Evolutionary conservation across 495 filamentous ascomycete species (phyloP).

Genomic region (Talaromyces proteolyticus): DNA sequence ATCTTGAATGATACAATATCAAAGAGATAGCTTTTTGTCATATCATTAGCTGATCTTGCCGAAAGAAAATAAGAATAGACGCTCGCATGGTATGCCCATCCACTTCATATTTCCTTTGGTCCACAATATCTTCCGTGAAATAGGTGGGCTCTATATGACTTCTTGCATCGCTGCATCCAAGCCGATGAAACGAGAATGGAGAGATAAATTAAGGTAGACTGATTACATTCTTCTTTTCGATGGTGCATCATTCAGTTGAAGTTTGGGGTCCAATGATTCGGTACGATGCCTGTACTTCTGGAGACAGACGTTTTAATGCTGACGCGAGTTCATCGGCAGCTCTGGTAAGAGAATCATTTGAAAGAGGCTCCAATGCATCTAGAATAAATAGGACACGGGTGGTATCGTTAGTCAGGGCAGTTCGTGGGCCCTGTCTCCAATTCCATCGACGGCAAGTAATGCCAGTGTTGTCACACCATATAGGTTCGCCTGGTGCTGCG

Average conservation of each 20-base stretch:
- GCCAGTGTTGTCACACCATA: slow-evolving; percentile 25
- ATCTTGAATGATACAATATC: too few relatives aligned
- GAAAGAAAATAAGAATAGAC: too few relatives aligned
- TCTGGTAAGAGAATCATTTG: slow-evolving; percentile 2
- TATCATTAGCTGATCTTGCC: too few relatives aligned
- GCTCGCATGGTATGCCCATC: too few relatives aligned
- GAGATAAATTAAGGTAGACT: background rate
- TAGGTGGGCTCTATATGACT: too few relatives aligned
- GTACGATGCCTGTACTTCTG: slow-evolving; percentile 5
- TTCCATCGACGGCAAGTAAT: slow-evolving; percentile 28
- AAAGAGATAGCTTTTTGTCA: too few relatives aligned
- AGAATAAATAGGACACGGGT: slow-evolving; percentile 21
- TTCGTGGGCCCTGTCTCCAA: slow-evolving; percentile 24
- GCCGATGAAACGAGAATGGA: background rate
- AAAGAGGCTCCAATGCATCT: slow-evolving; percentile 13
- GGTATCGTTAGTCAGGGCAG: slow-evolving; percentile 20
- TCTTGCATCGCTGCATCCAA: background rate
- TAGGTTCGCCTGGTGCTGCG: slow-evolving; percentile 17
- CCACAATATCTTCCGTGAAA: too few relatives aligned
- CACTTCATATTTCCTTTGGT: too few relatives aligned
- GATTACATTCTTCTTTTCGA: background rate
- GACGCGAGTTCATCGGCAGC: slow-evolving; percentile 15
- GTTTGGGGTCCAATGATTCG: background rate
- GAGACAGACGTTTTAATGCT: slow-evolving; percentile 7
- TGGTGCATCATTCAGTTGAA: background rate